Conservation (phyloP, 2,329 filamentous ascomycete genomes). For the Exophiala mesophila region DNA sequence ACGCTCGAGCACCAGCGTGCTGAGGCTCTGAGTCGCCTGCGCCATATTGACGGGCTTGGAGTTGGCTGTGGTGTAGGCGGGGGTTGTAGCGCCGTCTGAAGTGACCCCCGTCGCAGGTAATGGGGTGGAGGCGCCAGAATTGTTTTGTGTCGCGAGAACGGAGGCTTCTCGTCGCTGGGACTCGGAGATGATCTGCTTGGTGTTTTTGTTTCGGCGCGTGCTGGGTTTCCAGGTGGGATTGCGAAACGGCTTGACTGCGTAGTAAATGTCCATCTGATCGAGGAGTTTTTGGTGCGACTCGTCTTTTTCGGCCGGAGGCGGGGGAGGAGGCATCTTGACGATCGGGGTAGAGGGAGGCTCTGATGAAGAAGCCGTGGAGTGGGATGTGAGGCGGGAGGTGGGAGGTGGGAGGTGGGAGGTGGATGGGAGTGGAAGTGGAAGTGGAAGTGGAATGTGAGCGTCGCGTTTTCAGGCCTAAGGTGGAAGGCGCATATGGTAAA, state of each 20-base stretch:
- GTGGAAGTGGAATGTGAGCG: no score
- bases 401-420: no score
- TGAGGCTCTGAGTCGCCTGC: slow-evolving; percentile 82
- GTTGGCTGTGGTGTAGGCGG: slow-evolving; percentile 22
- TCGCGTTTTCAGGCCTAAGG: no score
- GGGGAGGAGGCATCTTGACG: slow-evolving; percentile 53
- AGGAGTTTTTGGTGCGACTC: slow-evolving; percentile 82
- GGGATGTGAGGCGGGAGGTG: no score
- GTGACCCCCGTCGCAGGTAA: slow-evolving; percentile 34
- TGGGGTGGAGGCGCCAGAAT: slow-evolving; percentile 74
- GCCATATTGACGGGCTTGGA: slow-evolving; percentile 66
- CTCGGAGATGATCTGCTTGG: slow-evolving; percentile 93
- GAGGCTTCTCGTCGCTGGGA: slow-evolving; percentile 86
- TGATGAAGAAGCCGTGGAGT: no score
- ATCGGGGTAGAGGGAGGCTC: slow-evolving; percentile 12
- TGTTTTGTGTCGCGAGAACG: slow-evolving; percentile 73
- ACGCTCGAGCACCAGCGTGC: slow-evolving; percentile 83
- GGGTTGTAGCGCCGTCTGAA: slow-evolving; percentile 40
- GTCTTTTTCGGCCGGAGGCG: slow-evolving; percentile 59
- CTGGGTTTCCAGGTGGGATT: slow-evolving; percentile 87
- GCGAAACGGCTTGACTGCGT: slow-evolving; percentile 81
- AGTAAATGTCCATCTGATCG: slow-evolving; percentile 85
- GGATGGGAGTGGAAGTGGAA: no score
- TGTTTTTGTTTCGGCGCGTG: slow-evolving; percentile 95
- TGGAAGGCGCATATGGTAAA: no score